Evolutionary conservation across 768 basidiomycete genomes (phyloP).

Genomic region (Tylopilus vinaceipallidus): DNA sequence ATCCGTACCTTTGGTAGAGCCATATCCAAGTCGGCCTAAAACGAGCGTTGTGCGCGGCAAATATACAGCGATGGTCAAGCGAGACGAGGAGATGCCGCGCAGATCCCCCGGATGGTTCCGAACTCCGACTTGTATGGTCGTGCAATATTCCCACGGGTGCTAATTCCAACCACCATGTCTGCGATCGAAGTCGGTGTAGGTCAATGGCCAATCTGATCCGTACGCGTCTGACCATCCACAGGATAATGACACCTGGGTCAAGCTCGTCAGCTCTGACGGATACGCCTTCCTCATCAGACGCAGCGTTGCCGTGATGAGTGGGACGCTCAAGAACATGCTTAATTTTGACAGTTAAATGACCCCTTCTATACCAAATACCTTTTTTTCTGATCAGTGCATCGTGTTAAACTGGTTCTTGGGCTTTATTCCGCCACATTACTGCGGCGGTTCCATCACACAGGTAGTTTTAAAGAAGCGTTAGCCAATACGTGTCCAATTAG

Average conservation of each 20-base stretch:
- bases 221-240: constrained; percentile 1
- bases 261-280: constrained; percentile 74
- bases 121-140: constrained; percentile 11
- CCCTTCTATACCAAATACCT: constrained; percentile 5
- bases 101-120: constrained; percentile 8
- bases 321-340: constrained; percentile 79
- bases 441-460: constrained; percentile 34
- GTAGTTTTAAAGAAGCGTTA: constrained; percentile 71
- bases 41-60: constrained; percentile 13
- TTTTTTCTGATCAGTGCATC: constrained; percentile 12
- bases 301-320: constrained; percentile 74
- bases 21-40: constrained; percentile 29
- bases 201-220: neutral
- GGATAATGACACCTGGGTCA: constrained; percentile 60
- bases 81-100: neutral
- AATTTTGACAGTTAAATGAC: constrained; percentile 59
- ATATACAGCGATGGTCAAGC: constrained; percentile 16
- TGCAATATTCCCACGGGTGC: constrained; percentile 21
- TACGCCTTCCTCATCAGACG: constrained; percentile 77
- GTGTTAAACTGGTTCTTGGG: constrained; percentile 1
- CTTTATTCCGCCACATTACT: constrained; percentile 10
- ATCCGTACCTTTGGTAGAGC: constrained; percentile 35
- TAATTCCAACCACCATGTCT: constrained; percentile 16
- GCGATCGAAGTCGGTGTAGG: constrained; percentile 19
- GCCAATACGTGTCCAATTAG: constrained; percentile 67